Evolutionary conservation across 352 stramenopile species (phyloP).

Genomic region (Phytophthora sp.): DNA sequence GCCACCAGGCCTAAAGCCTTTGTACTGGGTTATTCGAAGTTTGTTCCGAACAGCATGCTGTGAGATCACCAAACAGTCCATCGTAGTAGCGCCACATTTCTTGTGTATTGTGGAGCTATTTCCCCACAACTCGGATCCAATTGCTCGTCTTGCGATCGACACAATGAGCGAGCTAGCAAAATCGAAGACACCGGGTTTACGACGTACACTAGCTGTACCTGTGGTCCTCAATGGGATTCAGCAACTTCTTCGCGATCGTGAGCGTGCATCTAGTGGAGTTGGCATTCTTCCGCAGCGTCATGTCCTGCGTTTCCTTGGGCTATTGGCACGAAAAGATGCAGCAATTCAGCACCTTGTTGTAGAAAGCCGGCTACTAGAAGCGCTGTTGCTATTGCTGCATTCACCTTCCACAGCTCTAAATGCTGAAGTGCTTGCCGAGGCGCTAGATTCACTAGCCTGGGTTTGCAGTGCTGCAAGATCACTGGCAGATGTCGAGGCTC

Average conservation of each 20-base stretch:
- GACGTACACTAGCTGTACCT: constrained; percentile 43
- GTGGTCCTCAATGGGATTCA: constrained; percentile 51
- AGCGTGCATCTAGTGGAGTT: constrained; percentile 14
- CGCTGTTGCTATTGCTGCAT: constrained; percentile 53
- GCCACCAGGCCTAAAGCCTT: constrained; percentile 24
- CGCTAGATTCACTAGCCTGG: constrained; percentile 63
- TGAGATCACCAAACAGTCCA: constrained; percentile 36
- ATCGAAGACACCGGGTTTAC: constrained; percentile 23
- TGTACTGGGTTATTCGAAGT: constrained; percentile 46
- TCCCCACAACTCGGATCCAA: constrained; percentile 35
- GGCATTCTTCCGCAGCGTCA: constrained; percentile 37
- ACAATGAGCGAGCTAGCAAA: constrained; percentile 46
- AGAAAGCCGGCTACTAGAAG: constrained; percentile 62
- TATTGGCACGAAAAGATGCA: constrained; percentile 52
- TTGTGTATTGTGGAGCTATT: constrained; percentile 55
- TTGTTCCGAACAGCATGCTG: constrained; percentile 29
- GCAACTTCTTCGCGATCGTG: constrained; percentile 43
- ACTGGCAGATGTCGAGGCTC: constrained; percentile 13
- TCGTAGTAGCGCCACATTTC: constrained; percentile 51
- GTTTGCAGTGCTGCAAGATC: constrained; percentile 41
- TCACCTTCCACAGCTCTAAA: constrained; percentile 43
- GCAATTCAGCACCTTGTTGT: constrained; percentile 53
- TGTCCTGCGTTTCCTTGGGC: constrained; percentile 49
- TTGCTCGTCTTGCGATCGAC: constrained; percentile 47
- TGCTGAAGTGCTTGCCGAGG: constrained; percentile 44